A percentile compares a stretch with the other conserved stretches of the same genome.
Conservation (phyloP, 257 asterid species). For the Thymus mandschuricus region DNA sequence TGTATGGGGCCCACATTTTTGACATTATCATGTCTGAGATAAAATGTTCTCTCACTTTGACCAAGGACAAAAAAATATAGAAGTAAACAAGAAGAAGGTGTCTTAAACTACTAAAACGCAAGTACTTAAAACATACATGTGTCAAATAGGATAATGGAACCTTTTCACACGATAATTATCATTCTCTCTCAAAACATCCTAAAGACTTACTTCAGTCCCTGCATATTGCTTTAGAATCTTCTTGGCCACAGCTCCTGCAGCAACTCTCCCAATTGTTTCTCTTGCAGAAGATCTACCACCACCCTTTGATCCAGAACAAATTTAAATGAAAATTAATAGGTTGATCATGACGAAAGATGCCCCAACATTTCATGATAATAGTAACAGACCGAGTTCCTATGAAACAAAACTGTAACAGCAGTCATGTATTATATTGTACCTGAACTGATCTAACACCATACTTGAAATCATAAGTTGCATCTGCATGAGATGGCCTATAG, state of each 20-base stretch:
- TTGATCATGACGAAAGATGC: constrained; percentile 24
- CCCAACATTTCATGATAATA: constrained; percentile 12
- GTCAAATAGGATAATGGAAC: constrained; percentile 10
- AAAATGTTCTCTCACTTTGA: constrained; percentile 18
- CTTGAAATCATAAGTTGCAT: constrained; percentile 92
- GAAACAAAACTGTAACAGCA: constrained; percentile 3
- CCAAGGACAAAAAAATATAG: constrained; percentile 14
- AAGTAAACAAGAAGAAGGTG: too few relatives aligned
- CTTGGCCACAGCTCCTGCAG: constrained; percentile 98
- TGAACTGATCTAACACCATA: constrained; percentile 96
- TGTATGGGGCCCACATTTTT: constrained; percentile 26
- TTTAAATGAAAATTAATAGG: constrained; percentile 15
- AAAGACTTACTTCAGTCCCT: constrained; percentile 72
- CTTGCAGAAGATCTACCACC: constrained; percentile 99
- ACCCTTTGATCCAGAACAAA: constrained; percentile 57
- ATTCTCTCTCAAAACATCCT: constrained; percentile 15
- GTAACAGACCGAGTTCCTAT: background rate
- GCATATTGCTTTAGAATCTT: constrained; percentile 76
- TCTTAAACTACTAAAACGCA: too few relatives aligned
- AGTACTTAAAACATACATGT: constrained; percentile 22
- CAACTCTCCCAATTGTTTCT: constrained; percentile 99
- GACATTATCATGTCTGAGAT: background rate
- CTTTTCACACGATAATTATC: constrained; percentile 6
- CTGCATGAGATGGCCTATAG: constrained; percentile 99
- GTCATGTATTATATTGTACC: constrained; percentile 44